Evolutionary conservation across 2,329 filamentous ascomycete species (phyloP).

Genomic region (Aaosphaeria pasadenensis): DNA sequence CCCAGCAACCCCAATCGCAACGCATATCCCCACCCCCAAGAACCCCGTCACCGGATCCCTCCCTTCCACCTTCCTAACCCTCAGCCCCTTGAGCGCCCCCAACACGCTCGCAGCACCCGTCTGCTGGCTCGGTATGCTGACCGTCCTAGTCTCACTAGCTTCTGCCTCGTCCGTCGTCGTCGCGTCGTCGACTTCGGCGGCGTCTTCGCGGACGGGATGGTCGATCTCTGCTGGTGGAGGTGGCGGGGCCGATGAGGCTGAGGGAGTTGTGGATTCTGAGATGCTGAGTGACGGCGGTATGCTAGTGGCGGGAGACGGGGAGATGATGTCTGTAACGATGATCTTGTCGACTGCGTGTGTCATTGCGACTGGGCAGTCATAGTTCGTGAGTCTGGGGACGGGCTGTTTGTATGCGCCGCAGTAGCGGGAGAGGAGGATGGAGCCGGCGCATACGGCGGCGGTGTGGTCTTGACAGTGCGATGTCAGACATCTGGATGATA

Average conservation of each 20-base stretch:
- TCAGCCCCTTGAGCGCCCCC: background rate
- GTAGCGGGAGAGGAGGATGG: background rate
- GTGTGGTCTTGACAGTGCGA: background rate
- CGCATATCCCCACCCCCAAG: background rate
- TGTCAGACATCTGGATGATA: background rate
- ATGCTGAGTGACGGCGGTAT: too few relatives aligned
- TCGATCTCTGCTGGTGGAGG: too few relatives aligned
- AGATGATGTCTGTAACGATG: background rate
- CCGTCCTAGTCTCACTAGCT: background rate
- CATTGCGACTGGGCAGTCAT: background rate
- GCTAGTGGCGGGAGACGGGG: too few relatives aligned
- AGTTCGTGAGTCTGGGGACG: background rate
- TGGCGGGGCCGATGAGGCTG: too few relatives aligned
- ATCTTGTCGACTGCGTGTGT: background rate
- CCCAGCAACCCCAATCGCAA: background rate
- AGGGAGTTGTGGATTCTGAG: too few relatives aligned
- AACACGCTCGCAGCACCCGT: background rate
- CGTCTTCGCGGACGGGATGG: too few relatives aligned
- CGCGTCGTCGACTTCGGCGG: background rate
- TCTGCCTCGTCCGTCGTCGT: background rate
- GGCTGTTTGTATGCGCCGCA: background rate
- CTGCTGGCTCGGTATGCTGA: background rate
- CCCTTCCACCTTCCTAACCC: background rate
- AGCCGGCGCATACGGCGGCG: slow-evolving; percentile 1
- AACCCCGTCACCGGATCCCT: background rate